phyloP scores from a whole-genome alignment of 2,329 filamentous ascomycete genomes.

The Cladosporium oxysporum region DNA sequence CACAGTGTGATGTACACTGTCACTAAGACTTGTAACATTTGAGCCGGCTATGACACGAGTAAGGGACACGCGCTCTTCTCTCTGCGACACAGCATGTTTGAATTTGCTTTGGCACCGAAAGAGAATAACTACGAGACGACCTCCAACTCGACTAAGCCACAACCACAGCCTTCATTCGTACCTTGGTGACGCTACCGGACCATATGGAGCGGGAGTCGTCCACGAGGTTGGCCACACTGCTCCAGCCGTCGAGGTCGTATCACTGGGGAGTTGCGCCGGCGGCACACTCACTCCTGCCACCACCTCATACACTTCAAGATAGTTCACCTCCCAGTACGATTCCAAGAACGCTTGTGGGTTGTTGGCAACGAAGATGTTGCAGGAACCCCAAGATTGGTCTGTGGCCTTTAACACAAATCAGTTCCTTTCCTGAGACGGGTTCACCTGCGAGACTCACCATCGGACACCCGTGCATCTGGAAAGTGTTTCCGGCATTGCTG shows the following conservation, averaged over 20 bases:
- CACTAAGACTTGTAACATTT: not conserved
- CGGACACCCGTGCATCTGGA: slow-evolving; percentile 30
- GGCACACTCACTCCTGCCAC: not conserved
- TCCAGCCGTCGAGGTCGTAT: slow-evolving; percentile 5
- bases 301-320: slow-evolving; percentile 38
- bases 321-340: slow-evolving; percentile 45
- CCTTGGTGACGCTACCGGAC: not conserved
- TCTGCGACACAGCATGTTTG: not conserved
- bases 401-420: slow-evolving; percentile 21
- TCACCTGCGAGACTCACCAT: slow-evolving; percentile 19
- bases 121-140: not conserved
- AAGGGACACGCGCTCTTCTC: not conserved
- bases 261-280: not conserved
- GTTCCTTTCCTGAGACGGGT: not conserved
- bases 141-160: not conserved
- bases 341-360: slow-evolving; percentile 37
- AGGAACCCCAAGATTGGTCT: slow-evolving; percentile 30
- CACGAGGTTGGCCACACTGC: slow-evolving; percentile 16
- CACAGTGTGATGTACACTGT: not conserved
- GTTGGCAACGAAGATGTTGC: slow-evolving; percentile 34
- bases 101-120: not conserved
- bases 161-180: not conserved
- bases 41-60: not conserved
- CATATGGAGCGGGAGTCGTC: slow-evolving; percentile 1
- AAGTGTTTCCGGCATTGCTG: slow-evolving; percentile 37